These are phyloP conservation scores for sorghum (Sorghum bicolor) DNA, from an alignment of 176 grass and related monocot species.

Conservation along the genomic window DNA sequence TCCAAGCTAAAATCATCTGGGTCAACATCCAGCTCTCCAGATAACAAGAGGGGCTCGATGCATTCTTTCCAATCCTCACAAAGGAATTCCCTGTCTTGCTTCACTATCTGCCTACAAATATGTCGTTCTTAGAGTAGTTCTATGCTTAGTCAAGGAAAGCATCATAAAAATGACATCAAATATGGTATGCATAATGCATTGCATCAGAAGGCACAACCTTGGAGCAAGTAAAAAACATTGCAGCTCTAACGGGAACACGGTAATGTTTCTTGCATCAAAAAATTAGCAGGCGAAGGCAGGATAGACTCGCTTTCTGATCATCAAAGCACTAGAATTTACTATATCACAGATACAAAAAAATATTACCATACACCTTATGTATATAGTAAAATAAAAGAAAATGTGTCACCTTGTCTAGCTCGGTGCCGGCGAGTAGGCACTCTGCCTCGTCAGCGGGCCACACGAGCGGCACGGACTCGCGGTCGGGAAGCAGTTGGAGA, in stretches of 20 bases:
- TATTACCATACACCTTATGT: not conserved
- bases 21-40: conserved; percentile 50
- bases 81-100: conserved; percentile 71
- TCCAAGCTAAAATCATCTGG: conserved; percentile 67
- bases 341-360: not conserved
- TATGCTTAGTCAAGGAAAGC: not conserved
- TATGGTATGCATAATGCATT: not conserved
- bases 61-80: conserved; percentile 87
- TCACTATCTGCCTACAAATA: conserved; percentile 83
- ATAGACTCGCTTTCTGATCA: not conserved
- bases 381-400: not conserved
- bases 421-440: conserved; percentile 68
- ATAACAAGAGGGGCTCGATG: conserved; percentile 63
- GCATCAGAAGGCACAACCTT: not conserved
- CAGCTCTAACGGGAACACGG: not conserved
- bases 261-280: not conserved
- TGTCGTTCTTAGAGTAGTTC: not conserved
- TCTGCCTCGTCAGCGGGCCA: conserved; percentile 64
- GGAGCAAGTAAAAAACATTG: not conserved
- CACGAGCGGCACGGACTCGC: conserved; percentile 78
- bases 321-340: not conserved
- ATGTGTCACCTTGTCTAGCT: conserved; percentile 74
- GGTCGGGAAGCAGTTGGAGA: conserved; percentile 66
- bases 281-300: not conserved
- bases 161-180: not conserved